phyloP scores from a whole-genome alignment of 2,329 filamentous ascomycete species.

The Stachybotrys echinatus region DNA sequence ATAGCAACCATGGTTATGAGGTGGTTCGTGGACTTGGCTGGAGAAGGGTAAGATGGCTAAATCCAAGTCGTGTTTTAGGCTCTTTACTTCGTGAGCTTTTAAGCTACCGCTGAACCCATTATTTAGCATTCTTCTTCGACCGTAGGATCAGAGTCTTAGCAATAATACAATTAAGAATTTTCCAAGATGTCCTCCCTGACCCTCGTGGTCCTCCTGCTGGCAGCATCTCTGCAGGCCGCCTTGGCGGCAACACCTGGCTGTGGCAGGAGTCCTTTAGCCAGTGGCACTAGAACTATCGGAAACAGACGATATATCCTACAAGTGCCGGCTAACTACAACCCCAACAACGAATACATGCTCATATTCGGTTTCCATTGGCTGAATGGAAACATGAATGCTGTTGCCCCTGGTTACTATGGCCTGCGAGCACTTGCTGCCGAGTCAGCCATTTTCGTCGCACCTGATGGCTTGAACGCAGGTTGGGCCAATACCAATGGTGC shows the following conservation, averaged over 20 bases:
- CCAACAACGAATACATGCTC: constrained; percentile 14
- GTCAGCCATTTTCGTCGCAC: constrained; percentile 36
- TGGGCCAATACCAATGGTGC: constrained; percentile 36
- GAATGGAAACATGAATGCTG: constrained; percentile 31
- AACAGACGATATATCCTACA: constrained; percentile 31
- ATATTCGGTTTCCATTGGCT: constrained; percentile 33
- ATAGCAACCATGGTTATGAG: not conserved
- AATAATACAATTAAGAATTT: not conserved
- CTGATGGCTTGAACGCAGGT: constrained; percentile 33
- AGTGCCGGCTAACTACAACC: constrained; percentile 23
- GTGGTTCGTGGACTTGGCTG: not conserved
- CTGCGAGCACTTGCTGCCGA: constrained; percentile 27
- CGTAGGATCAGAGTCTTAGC: not conserved
- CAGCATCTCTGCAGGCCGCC: not conserved
- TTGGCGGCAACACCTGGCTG: constrained; percentile 19
- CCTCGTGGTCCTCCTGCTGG: not conserved
- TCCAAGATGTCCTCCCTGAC: not conserved
- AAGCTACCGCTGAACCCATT: not conserved
- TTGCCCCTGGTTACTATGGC: constrained; percentile 32
- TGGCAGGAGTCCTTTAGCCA: constrained; percentile 23
- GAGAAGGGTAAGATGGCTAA: not conserved
- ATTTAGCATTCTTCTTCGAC: not conserved
- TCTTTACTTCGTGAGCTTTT: not conserved
- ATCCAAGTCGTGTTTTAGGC: not conserved
- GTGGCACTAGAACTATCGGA: constrained; percentile 23